Percentiles rank a stretch among this genome's conserved stretches.
These are phyloP conservation scores for Lactifluus subvellereus DNA, from an alignment of 768 basidiomycete species.

Conservation along the genomic window DNA sequence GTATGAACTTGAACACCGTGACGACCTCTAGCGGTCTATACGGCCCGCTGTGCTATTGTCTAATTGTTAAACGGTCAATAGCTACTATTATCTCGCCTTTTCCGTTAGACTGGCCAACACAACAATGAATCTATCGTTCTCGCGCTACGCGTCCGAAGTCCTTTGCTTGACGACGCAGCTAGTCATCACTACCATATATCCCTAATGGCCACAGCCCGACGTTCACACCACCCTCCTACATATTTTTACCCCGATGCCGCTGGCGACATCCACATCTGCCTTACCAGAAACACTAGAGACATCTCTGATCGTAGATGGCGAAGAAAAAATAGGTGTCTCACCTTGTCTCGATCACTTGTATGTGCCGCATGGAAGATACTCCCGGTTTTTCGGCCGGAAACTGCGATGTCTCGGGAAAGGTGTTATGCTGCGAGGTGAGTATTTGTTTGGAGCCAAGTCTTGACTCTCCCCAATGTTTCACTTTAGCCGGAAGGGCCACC, in stretches of 20 bases:
- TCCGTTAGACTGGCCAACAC: too few species aligned
- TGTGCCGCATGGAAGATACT: slow-evolving; percentile 8
- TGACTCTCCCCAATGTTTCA: not conserved
- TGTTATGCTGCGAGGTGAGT: slow-evolving; percentile 17
- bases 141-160: not conserved
- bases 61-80: too few species aligned
- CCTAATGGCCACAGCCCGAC: not conserved
- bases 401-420: slow-evolving; percentile 18
- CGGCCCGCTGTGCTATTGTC: not conserved
- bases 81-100: too few species aligned
- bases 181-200: slow-evolving; percentile 11
- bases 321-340: slow-evolving; percentile 4
- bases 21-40: not conserved
- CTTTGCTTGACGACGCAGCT: slow-evolving; percentile 7
- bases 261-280: slow-evolving; percentile 6
- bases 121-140: not conserved
- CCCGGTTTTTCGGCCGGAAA: not conserved
- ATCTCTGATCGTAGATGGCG: not conserved
- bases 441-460: not conserved
- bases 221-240: not conserved
- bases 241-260: slow-evolving; percentile 2
- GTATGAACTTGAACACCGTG: too few species aligned
- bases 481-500: slow-evolving; percentile 18
- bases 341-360: slow-evolving; percentile 13
- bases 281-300: not conserved